These are phyloP conservation scores for Clarireedia monteithiana DNA, from an alignment of 2,329 filamentous ascomycete species.

Conservation along the genomic window DNA sequence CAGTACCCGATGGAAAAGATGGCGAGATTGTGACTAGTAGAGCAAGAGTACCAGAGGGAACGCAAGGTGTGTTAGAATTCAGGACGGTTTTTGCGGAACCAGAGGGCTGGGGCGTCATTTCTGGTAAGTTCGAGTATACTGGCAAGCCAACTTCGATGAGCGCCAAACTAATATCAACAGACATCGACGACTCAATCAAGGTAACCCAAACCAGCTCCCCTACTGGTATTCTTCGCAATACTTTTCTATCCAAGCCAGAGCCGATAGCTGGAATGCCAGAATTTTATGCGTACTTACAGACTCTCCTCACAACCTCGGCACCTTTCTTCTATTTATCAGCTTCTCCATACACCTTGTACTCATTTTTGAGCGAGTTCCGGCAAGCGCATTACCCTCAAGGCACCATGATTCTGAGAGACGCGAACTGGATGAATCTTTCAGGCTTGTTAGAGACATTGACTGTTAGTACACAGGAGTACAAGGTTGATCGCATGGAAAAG, in stretches of 20 bases:
- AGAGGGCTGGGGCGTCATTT: constrained; percentile 78
- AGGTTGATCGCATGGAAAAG: constrained; percentile 70
- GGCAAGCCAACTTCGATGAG: background rate
- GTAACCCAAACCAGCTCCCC: constrained; percentile 75
- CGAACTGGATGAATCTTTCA: constrained; percentile 75
- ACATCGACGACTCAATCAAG: constrained; percentile 95
- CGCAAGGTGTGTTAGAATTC: constrained; percentile 51
- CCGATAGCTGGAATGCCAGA: constrained; percentile 77
- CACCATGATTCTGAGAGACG: constrained; percentile 76
- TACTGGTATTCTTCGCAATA: constrained; percentile 72
- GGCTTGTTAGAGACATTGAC: constrained; percentile 76
- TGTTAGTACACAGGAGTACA: constrained; percentile 76
- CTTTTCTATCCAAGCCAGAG: constrained; percentile 68
- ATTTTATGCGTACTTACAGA: constrained; percentile 62
- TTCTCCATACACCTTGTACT: constrained; percentile 90
- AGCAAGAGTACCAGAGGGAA: constrained; percentile 43
- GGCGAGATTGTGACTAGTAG: constrained; percentile 39
- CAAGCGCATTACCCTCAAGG: constrained; percentile 64
- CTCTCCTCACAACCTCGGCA: constrained; percentile 43
- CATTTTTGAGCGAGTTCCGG: constrained; percentile 72
- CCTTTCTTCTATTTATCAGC: constrained; percentile 92
- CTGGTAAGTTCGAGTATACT: constrained; percentile 39
- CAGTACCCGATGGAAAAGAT: constrained; percentile 39
- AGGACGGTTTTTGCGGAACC: constrained; percentile 67
- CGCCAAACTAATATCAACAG: constrained; percentile 35